phyloP scores from a whole-genome alignment of 225 moss, liverwort and hornwort species.

The Polytrichum formosum region DNA sequence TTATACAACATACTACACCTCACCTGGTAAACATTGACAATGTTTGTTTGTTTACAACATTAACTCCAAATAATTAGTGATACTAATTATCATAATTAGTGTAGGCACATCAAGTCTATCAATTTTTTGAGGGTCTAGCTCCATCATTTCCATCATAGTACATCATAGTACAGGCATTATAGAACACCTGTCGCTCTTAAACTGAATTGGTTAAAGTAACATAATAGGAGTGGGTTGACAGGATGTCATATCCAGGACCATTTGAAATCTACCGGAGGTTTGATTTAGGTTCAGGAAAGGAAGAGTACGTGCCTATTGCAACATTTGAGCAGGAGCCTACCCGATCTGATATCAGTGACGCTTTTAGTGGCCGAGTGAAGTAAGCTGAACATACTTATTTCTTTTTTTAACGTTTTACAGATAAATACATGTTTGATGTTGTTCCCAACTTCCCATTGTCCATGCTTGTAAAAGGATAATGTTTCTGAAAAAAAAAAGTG shows the following conservation, averaged over 20 bases:
- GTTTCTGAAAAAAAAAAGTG: not conserved
- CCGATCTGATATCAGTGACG: slow-evolving; percentile 67
- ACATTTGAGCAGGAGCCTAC: slow-evolving; percentile 65
- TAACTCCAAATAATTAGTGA: too few relatives aligned
- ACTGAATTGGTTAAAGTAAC: not conserved
- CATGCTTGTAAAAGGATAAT: slow-evolving; percentile 1
- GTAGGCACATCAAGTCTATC: too few relatives aligned
- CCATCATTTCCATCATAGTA: too few relatives aligned
- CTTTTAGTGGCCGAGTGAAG: slow-evolving; percentile 64
- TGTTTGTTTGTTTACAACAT: not conserved
- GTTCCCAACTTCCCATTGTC: not conserved
- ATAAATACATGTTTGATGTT: not conserved
- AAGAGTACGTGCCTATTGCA: slow-evolving; percentile 62
- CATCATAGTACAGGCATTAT: not conserved
- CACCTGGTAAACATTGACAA: not conserved
- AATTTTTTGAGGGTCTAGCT: too few relatives aligned
- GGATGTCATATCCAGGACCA: slow-evolving; percentile 84
- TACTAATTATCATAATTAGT: too few relatives aligned
- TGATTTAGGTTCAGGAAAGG: slow-evolving; percentile 57
- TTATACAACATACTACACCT: not conserved
- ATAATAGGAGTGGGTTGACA: slow-evolving; percentile 21
- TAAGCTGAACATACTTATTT: slow-evolving; percentile 2
- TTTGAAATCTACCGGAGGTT: slow-evolving; percentile 78
- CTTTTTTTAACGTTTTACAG: not conserved
- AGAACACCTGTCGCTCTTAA: not conserved